Evolutionary conservation across 2,329 filamentous ascomycete genomes (phyloP).

Genomic region (Magnaporthiopsis incrustans): DNA sequence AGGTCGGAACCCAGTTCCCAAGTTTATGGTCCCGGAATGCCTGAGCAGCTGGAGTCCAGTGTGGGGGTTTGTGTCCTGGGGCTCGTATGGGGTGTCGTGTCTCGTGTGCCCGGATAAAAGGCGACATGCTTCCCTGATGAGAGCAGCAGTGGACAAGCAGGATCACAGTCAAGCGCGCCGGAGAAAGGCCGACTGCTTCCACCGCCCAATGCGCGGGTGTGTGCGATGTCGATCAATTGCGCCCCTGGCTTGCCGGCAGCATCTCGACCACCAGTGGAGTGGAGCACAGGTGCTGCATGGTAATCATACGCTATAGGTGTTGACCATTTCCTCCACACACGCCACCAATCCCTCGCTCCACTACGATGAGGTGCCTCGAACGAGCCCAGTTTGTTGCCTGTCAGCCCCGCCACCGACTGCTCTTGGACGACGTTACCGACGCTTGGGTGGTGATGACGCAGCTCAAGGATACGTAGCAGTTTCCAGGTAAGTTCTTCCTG

Average conservation of each 20-base stretch:
- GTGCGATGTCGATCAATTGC: not conserved
- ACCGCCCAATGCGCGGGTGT: not conserved
- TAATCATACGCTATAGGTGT: not conserved
- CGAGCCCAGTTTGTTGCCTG: not conserved
- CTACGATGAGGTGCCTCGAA: no score
- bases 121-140: not conserved
- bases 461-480: not conserved
- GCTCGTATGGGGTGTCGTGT: not conserved
- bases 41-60: not conserved
- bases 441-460: not conserved
- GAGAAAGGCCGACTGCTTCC: not conserved
- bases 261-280: no score
- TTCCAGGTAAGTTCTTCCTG: not conserved
- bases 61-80: not conserved
- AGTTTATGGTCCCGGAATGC: not conserved
- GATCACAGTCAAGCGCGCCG: not conserved
- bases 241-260: not conserved
- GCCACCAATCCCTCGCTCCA: no score
- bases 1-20: not conserved
- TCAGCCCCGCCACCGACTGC: not conserved
- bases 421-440: not conserved
- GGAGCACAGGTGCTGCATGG: not conserved
- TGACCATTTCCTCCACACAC: not conserved
- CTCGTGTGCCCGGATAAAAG: not conserved
- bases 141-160: not conserved